A percentile compares a stretch with the other conserved stretches of the same genome.
phyloP scores from a whole-genome alignment of 192 early-diverging fungal species.

The Backusella psychrophila region DNA sequence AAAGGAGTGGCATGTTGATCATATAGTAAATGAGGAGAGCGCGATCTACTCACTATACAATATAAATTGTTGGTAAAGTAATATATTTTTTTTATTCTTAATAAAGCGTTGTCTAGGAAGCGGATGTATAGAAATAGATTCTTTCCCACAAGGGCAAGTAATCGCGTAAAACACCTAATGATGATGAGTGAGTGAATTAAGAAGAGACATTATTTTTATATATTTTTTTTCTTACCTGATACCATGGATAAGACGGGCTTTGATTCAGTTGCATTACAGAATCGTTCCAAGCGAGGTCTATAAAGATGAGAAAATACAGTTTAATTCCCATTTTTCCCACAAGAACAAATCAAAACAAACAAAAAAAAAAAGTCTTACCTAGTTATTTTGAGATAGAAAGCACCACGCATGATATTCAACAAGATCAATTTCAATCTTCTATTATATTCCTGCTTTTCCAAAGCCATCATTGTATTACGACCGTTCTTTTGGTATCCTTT shows the following conservation, averaged over 20 bases:
- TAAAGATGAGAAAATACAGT: background rate
- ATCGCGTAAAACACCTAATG: conserved; percentile 61
- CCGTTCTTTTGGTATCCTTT: conserved; percentile 9
- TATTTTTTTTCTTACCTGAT: conserved; percentile 41
- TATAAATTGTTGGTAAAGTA: background rate
- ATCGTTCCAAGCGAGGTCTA: conserved; percentile 59
- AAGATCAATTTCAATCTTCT: conserved; percentile 70
- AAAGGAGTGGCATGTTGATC: background rate
- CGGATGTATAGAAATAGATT: conserved; percentile 85
- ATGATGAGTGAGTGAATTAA: background rate
- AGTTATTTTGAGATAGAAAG: conserved; percentile 80
- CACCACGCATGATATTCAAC: conserved; percentile 83
- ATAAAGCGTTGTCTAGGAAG: conserved; percentile 35
- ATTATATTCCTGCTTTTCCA: conserved; percentile 80
- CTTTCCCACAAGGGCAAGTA: conserved; percentile 90
- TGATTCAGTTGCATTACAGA: conserved; percentile 63
- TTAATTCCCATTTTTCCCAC: background rate
- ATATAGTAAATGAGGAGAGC: background rate
- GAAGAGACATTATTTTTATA: background rate
- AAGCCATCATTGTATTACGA: conserved; percentile 41
- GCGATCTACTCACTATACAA: background rate
- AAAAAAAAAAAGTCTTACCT: conserved; percentile 45
- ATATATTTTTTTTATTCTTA: background rate
- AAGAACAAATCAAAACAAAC: background rate
- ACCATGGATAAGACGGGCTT: conserved; percentile 79